Percentiles rank a stretch among this genome's conserved stretches.
These are phyloP conservation scores for Malassezia brasiliensis DNA, from an alignment of 1,284 basidiomycete species.

Conservation along the genomic window DNA sequence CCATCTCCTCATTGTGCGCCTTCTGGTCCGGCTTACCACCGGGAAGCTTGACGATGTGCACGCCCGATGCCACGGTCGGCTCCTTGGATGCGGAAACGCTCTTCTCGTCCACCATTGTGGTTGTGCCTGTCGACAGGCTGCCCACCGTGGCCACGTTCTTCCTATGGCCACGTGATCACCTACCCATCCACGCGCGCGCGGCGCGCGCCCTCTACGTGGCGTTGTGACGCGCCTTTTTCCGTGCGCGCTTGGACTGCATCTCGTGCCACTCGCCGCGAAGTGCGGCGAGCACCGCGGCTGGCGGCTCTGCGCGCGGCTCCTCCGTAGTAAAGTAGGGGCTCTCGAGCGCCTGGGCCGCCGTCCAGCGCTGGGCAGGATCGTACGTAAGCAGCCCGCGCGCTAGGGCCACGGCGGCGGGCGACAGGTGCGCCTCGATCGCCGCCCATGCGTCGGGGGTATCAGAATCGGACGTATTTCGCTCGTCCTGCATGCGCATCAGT, in stretches of 20 bases:
- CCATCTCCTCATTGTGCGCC: conserved; percentile 40
- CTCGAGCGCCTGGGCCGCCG: conserved; percentile 68
- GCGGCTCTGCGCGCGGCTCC: conserved; percentile 63
- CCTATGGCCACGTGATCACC: not conserved
- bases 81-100: not conserved
- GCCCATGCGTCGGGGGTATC: conserved; percentile 55
- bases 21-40: conserved; percentile 42
- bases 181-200: not conserved
- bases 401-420: conserved; percentile 63
- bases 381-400: conserved; percentile 73
- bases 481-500: conserved; percentile 50
- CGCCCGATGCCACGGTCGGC: conserved; percentile 2
- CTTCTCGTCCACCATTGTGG: conserved; percentile 1
- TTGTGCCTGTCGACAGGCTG: not conserved
- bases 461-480: not conserved
- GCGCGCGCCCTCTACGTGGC: not conserved
- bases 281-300: conserved; percentile 59
- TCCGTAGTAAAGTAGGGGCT: conserved; percentile 74
- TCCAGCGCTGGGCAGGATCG: conserved; percentile 67
- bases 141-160: not conserved
- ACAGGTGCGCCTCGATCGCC: conserved; percentile 18
- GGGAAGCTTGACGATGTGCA: conserved; percentile 38
- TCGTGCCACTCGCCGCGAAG: conserved; percentile 91
- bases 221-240: conserved; percentile 18
- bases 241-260: conserved; percentile 54